These are phyloP conservation scores for Hymenoscyphus fructigenus DNA, from an alignment of 2,329 filamentous ascomycete genomes.

Conservation along the genomic window DNA sequence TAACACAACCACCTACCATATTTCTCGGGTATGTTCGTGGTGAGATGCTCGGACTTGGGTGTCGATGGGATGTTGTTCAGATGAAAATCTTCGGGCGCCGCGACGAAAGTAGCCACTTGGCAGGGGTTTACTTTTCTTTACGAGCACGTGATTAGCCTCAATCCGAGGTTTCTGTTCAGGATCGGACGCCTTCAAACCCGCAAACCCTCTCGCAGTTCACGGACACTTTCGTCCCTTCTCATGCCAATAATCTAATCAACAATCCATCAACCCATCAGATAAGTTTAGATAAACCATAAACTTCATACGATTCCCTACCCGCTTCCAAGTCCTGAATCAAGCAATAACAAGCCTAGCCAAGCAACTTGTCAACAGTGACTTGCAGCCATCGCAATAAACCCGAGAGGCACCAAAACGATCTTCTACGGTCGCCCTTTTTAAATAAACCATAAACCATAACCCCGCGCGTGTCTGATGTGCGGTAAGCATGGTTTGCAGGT, in stretches of 20 bases:
- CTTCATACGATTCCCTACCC: neutral
- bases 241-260: neutral
- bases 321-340: neutral
- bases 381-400: no score
- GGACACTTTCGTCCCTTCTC: neutral
- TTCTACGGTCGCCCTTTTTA: no score
- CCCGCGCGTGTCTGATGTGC: no score
- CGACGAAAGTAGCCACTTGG: neutral
- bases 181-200: neutral
- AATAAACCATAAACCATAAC: no score
- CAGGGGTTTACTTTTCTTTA: neutral
- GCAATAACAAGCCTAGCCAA: slow-evolving; percentile 3
- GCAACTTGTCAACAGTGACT: neutral
- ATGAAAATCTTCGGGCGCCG: neutral
- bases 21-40: neutral
- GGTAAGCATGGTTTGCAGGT: no score
- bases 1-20: neutral
- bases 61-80: neutral
- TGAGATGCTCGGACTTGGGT: neutral
- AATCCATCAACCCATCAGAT: neutral
- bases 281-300: neutral
- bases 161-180: neutral
- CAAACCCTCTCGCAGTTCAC: neutral
- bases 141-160: neutral
- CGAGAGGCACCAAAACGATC: no score